Conservation (phyloP, 768 basidiomycete species). For the Gelatoporia subvermispora region DNA sequence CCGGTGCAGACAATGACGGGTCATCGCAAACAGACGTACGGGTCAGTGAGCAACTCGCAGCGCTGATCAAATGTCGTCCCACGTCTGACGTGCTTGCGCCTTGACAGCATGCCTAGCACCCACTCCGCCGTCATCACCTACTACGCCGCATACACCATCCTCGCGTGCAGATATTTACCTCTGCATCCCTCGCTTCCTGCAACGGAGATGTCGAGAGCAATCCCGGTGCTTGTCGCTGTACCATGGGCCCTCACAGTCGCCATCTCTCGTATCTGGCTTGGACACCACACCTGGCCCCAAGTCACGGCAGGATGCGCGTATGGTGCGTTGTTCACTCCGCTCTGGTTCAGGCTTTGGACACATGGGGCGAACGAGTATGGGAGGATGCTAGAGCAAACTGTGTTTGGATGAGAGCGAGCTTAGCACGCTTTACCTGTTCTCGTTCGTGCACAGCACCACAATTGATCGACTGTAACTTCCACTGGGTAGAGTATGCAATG, state of each 20-base stretch:
- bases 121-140: slow-evolving; percentile 69
- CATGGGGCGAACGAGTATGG: slow-evolving; percentile 27
- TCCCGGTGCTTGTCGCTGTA: slow-evolving; percentile 42
- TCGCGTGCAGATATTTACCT: slow-evolving; percentile 56
- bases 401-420: slow-evolving; percentile 1
- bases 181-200: slow-evolving; percentile 49
- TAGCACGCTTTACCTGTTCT: background rate
- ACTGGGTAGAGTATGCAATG: too few relatives aligned
- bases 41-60: slow-evolving; percentile 44
- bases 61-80: background rate
- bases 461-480: background rate
- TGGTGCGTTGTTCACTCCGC: slow-evolving; percentile 46
- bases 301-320: slow-evolving; percentile 55
- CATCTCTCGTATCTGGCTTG: slow-evolving; percentile 67
- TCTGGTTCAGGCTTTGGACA: slow-evolving; percentile 61
- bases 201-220: slow-evolving; percentile 31
- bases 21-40: slow-evolving; percentile 53
- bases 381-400: slow-evolving; percentile 8
- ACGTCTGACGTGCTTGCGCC: background rate
- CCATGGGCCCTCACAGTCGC: slow-evolving; percentile 55
- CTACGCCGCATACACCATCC: slow-evolving; percentile 54
- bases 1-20: slow-evolving; percentile 36
- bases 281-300: slow-evolving; percentile 71
- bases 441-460: background rate
- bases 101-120: slow-evolving; percentile 74